phyloP scores from a whole-genome alignment of 768 basidiomycete genomes.

The Symmetrospora coprosmae region DNA sequence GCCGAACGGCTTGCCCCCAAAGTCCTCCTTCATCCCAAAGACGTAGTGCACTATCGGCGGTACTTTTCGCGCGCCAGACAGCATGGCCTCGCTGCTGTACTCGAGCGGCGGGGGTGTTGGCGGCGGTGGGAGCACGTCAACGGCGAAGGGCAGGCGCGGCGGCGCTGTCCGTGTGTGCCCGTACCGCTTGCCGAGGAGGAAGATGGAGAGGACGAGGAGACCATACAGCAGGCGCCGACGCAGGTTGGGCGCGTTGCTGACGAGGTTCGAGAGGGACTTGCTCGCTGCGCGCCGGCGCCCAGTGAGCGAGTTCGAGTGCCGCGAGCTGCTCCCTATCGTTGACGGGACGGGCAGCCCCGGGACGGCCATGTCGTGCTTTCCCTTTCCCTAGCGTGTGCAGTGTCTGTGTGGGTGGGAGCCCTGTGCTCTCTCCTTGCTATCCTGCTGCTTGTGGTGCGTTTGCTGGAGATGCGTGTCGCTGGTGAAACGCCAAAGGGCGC shows the following conservation, averaged over 20 bases:
- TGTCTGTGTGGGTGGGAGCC: background rate
- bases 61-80: slow-evolving; percentile 55
- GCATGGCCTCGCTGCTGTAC: background rate
- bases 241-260: background rate
- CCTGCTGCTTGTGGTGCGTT: too few relatives aligned
- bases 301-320: background rate
- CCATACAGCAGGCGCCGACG: background rate
- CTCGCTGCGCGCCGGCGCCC: background rate
- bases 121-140: slow-evolving; percentile 40
- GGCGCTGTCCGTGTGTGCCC: background rate
- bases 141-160: slow-evolving; percentile 46
- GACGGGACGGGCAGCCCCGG: slow-evolving; percentile 14
- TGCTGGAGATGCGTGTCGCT: too few relatives aligned
- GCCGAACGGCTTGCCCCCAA: slow-evolving; percentile 28
- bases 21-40: slow-evolving; percentile 33
- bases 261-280: background rate
- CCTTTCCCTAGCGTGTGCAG: too few relatives aligned
- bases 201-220: background rate
- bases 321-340: background rate
- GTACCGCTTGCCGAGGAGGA: slow-evolving; percentile 3
- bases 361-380: background rate
- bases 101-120: background rate
- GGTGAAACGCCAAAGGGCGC: too few relatives aligned
- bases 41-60: slow-evolving; percentile 37
- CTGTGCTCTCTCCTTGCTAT: too few relatives aligned